Conservation (phyloP, 202 grass and related monocot species). For the Panicum hallii region DNA sequence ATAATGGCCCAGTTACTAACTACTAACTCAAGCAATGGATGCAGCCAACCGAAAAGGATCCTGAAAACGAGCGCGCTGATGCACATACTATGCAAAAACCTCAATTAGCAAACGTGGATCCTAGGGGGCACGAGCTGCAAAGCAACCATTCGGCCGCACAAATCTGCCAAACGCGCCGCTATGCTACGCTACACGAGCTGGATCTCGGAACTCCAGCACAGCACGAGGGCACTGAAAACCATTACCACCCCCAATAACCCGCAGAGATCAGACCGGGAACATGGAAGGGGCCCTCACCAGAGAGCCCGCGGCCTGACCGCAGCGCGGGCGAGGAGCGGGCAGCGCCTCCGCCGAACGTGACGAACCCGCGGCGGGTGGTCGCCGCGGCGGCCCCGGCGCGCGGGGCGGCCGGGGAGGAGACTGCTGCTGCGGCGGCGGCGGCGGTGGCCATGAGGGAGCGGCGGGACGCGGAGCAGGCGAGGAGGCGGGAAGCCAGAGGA, state of each 20-base stretch:
- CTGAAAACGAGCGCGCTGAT: background rate
- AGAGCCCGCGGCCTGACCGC: slow-evolving; percentile 31
- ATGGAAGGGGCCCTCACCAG: slow-evolving; percentile 21
- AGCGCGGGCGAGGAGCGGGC: slow-evolving; percentile 21
- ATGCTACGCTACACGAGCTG: background rate
- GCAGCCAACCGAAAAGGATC: background rate
- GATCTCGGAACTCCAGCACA: slow-evolving; percentile 28
- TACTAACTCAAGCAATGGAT: background rate
- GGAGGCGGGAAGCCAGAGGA: slow-evolving; percentile 55
- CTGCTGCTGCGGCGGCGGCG: background rate
- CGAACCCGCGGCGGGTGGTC: slow-evolving; percentile 43
- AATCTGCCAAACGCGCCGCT: background rate
- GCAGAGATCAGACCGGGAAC: background rate
- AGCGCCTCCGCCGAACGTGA: slow-evolving; percentile 36
- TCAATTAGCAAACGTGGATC: background rate
- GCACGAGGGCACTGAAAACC: background rate
- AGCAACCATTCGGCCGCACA: background rate
- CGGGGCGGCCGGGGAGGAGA: slow-evolving; percentile 37
- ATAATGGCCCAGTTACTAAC: no score
- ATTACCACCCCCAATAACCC: background rate
- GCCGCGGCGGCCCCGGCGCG: background rate
- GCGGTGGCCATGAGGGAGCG: slow-evolving; percentile 52
- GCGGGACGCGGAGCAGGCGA: slow-evolving; percentile 31
- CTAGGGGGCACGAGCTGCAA: background rate
- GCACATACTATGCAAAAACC: background rate